A percentile compares a stretch with the other conserved stretches of the same genome.
These are phyloP conservation scores for Termitomyces sp. DNA, from an alignment of 768 basidiomycete species.

Conservation along the genomic window DNA sequence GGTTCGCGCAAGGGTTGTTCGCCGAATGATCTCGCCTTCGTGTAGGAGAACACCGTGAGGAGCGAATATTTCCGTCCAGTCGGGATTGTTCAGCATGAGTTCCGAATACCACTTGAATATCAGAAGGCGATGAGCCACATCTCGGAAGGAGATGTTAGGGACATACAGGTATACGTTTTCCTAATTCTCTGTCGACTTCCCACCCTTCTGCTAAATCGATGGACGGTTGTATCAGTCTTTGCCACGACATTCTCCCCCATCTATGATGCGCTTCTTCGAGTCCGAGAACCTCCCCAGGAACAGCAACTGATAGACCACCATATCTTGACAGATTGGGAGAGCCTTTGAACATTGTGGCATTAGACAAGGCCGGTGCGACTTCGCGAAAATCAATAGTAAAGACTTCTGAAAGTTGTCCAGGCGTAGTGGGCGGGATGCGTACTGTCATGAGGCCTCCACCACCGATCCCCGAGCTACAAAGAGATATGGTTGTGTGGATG, in stretches of 20 bases:
- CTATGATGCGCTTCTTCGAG: constrained; percentile 78
- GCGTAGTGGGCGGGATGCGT: constrained; percentile 56
- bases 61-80: constrained; percentile 85
- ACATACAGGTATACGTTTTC: constrained; percentile 64
- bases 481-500: background rate
- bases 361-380: constrained; percentile 71
- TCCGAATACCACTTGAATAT: constrained; percentile 36
- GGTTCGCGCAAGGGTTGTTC: constrained; percentile 76
- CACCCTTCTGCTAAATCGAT: constrained; percentile 75
- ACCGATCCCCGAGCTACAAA: constrained; percentile 71
- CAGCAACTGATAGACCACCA: constrained; percentile 86
- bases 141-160: background rate
- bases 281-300: constrained; percentile 90
- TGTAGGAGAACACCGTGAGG: constrained; percentile 66
- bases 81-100: constrained; percentile 64
- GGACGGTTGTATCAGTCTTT: constrained; percentile 69
- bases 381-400: constrained; percentile 88
- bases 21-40: constrained; percentile 71
- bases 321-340: constrained; percentile 49
- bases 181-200: constrained; percentile 77
- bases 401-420: constrained; percentile 50
- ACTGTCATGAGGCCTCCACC: constrained; percentile 87
- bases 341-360: constrained; percentile 69
- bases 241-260: constrained; percentile 85
- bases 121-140: background rate